Evolutionary conservation across 2,329 filamentous ascomycete genomes (phyloP), one percentile per base, ranked within the genome.

Genomic region (Pestalotiopsis sp.): DNA sequence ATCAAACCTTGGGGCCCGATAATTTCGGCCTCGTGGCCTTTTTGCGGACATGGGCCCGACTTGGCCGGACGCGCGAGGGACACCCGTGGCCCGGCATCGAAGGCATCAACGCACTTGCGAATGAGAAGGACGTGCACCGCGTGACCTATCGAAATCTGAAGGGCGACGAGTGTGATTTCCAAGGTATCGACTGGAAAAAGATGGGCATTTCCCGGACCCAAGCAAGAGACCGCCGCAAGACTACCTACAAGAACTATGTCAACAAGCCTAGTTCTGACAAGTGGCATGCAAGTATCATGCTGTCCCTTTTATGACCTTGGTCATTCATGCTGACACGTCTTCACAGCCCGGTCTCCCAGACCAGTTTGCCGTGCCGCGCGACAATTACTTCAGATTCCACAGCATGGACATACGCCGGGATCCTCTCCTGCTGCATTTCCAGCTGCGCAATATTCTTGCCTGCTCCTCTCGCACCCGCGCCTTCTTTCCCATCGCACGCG

Each of bases 401-500:
- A 83, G 81, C 52, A 89, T 90, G 83, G 82, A 87, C 70, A 81
- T 91, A 57, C 82, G 84, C 60, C 82, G 81, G 23, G 82, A 89
- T 65, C 81, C 89, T 27, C 81, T 84, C 70, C 78, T 91, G 20
- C 82, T 87, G n/a, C 90, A 92, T 78, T 92, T 91, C 70, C 90
- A 92, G 75, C 81, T 92, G 13, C 87, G 90, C 58, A 90, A 90
- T 73, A 81, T 91, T 17, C 79, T 92, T 23, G 87, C 87, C 2
- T 86, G 85, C 73, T 83, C 86, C 4, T 87, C 86, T 9, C 82
- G 85, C 39, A 86, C 84, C 6, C 84, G 86, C 57, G 82, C 84
- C 9, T 91, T 87, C 74, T 91, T 91, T 73, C 85, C 89, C 2
- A 83, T 83, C 45, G 75, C 77, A 56, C 81, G 80, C 63, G 82